Base-by-base conservation (phyloP, 1,284 basidiomycete species). In the Marasmius oreades region DNA sequence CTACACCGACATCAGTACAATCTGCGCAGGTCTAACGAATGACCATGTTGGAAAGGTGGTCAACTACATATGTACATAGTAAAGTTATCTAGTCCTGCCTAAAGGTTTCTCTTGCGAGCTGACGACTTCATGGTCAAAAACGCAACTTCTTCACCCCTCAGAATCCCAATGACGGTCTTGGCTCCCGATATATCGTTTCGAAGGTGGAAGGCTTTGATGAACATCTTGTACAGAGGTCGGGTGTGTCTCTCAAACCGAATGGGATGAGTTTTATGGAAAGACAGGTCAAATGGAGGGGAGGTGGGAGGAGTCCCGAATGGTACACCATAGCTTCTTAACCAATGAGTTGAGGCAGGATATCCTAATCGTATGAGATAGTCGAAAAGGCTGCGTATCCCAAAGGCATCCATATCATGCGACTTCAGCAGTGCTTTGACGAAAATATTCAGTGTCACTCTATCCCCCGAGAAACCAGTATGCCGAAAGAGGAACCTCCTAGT, bases 141-240 rank as follows among this genome's bases (percentile, higher is more conserved):
- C 26, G 52, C 56, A 6, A 58, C 59, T 56, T 72, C 66, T 56
- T 79, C 76, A 34, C 70, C 74, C 63, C 80, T 81, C 62, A 89
- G 63, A 57, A 87, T 80, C 34, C 76, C 77, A 47, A 85, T 64
- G 7, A 90, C 74, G 53, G 61, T 74, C 64, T 75, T 73, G 42
- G 82, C 86, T 34, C 78, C 82, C 5, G 66, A 66, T 12, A 66
- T 62, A 64, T 90, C 87, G 24, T 75, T 74, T 54, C 81, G 71
- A 51, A 72, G 52, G 69, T 80, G 77, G 56, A 90, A 77, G 33
- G 80, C 82, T 66, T 79, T 84, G 64, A 86, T 77, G 66, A 90
- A 86, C 82, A 84, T 82, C 70, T 77, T 86, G 69, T 85, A 86
- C 67, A 89, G 60, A 28, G 88, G 87, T 57, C 73, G 70, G 18